Evolutionary conservation across 805 yeast genomes (phyloP), one percentile per base, ranked within the genome.

Genomic region (Vanderwaltozyma tropicalis): DNA sequence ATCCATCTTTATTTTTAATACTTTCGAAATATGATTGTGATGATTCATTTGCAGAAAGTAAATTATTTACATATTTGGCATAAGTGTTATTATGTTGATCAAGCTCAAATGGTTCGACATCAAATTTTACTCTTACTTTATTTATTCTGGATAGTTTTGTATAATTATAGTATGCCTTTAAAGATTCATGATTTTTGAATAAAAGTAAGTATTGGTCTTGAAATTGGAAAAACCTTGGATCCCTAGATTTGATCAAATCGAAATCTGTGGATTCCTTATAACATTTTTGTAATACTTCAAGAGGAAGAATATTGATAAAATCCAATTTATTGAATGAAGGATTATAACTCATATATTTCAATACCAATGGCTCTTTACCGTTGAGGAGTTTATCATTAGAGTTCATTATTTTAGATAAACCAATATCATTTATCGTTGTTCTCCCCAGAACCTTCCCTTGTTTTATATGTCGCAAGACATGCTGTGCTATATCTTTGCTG

Each of bases 161-260:
- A 6, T 35, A 19, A n/a, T 38, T 34, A n/a, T 34, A 24, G 34
- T 44, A 53, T 3, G 31, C 38, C 3, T 39, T 35, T 43, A 52
- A 26, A 13, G 41, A 37, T 21, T 45, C 42, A 22, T 33, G 35
- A 28, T 47, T 38, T n/a, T 42, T 34, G 36, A 57, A 57, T 12
- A 48, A 17, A 13, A 57, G 41, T 13, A 42, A 41, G 31, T 56
- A 57, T 19, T 46, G 39, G 39, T 56, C 57, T 19, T 41, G 44
- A 34, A 57, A 57, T 37, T 53, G 54, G 35, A 57, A 55, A 36
- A 43, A 55, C 33, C 44, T 44, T 5, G 57, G 57, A 31, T 57
- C 59, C 34, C 61, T 47, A 10, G 39, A 39, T 32, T 48, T 49
- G 13, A 53, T 32, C 15, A 54, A 39, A 17, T 40, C 38, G 19